phyloP scores from a whole-genome alignment of 1,284 basidiomycete species.

The Xanthoconium separans region DNA sequence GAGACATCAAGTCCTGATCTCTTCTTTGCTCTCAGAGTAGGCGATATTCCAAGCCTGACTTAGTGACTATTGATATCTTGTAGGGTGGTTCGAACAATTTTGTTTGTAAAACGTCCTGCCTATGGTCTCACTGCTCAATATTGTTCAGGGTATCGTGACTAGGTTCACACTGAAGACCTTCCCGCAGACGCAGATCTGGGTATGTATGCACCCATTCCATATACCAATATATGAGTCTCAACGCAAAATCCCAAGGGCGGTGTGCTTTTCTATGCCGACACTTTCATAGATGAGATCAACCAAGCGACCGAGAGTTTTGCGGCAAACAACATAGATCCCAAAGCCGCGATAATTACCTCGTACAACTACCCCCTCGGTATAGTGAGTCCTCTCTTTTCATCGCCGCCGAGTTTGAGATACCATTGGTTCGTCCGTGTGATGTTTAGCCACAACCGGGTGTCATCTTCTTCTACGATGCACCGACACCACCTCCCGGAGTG shows the following conservation, averaged over 20 bases:
- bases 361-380: constrained; percentile 45
- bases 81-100: constrained; percentile 62
- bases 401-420: background rate
- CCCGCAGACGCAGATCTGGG: constrained; percentile 59
- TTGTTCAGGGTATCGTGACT: constrained; percentile 57
- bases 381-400: constrained; percentile 28
- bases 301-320: constrained; percentile 51
- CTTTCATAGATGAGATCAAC: constrained; percentile 10
- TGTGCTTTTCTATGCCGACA: constrained; percentile 40
- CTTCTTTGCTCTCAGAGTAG: constrained; percentile 48
- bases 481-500: constrained; percentile 44
- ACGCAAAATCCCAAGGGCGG: constrained; percentile 46
- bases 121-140: background rate
- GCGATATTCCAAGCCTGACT: background rate
- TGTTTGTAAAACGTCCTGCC: constrained; percentile 33
- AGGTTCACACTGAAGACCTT: constrained; percentile 52
- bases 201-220: constrained; percentile 21
- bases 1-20: constrained; percentile 38
- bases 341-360: constrained; percentile 56
- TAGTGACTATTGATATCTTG: background rate
- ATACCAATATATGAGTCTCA: background rate
- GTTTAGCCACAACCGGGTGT: constrained; percentile 28
- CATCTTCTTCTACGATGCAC: constrained; percentile 49
- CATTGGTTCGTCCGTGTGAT: background rate
- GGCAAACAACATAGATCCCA: constrained; percentile 50